Conservation (phyloP, 2,329 filamentous ascomycete genomes). For the Microsporum canis region DNA sequence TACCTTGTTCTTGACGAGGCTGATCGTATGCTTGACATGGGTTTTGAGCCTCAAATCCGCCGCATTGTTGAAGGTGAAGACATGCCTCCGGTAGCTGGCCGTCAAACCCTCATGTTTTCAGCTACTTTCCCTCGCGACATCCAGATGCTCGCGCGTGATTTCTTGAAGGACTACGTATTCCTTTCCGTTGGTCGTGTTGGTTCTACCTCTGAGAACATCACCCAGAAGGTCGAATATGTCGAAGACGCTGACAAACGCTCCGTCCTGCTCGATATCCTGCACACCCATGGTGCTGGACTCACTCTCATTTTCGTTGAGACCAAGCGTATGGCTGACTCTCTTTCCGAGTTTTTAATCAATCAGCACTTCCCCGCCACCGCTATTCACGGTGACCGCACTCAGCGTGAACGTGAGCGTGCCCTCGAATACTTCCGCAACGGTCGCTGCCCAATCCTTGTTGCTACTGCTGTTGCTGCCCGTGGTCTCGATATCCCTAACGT, state of each 20-base stretch:
- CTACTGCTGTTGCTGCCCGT: conserved; percentile 87
- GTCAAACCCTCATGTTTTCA: conserved; percentile 99
- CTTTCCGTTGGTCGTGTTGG: conserved; percentile 96
- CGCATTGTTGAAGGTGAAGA: conserved; percentile 97
- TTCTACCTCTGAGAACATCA: conserved; percentile 99
- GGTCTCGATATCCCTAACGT: conserved; percentile 94
- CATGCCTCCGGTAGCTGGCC: conserved; percentile 72
- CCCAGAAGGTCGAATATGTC: conserved; percentile 95
- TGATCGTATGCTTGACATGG: conserved; percentile 99
- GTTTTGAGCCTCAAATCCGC: conserved; percentile 99
- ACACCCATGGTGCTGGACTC: conserved; percentile 68
- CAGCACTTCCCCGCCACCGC: conserved; percentile 97
- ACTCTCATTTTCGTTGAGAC: conserved; percentile 98
- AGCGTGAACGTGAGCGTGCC: conserved; percentile 96
- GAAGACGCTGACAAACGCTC: conserved; percentile 97
- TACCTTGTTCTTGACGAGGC: conserved; percentile 98
- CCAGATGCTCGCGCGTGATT: conserved; percentile 96
- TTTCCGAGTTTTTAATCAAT: conserved; percentile 97
- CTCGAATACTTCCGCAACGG: conserved; percentile 95
- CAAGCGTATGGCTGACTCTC: conserved; percentile 96
- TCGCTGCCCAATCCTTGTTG: conserved; percentile 90
- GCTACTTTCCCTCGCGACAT: conserved; percentile 98
- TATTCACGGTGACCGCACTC: conserved; percentile 95
- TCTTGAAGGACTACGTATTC: conserved; percentile 99
- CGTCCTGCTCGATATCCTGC: conserved; percentile 90